Evolutionary conservation across 768 basidiomycete genomes (phyloP), one percentile per base, ranked within the genome.

Genomic region (Boletus sp.): DNA sequence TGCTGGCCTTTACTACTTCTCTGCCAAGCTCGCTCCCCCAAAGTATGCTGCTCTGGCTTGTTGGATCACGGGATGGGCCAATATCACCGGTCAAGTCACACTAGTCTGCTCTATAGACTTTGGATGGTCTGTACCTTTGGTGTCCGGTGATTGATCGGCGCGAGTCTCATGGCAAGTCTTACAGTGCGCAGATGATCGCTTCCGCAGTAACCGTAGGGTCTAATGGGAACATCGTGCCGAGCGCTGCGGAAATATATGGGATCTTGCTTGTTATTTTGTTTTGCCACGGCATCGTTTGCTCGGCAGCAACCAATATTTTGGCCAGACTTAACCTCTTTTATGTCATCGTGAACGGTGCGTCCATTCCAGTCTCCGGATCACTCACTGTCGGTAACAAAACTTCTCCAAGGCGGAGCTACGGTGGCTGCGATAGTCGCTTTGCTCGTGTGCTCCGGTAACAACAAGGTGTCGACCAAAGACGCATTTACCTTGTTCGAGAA

Each of bases 1-100:
- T 59, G 88, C 88, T 6, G 89, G 88, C 0, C 74, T 90, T 17
- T 90, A 90, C 67, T 90, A 89, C 68, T 90, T 89, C 70, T 86
- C 88, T 2, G 85, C 88, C 0, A 89, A 86, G 65, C 70, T 90
- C 46, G 88, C 89, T 3, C 85, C 86, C 1, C 77, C 78, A 9
- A 76, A 79, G 62, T 82, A 83, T 54, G 78, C 84, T 3, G 77
- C 86, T 7, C 71, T 90, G 50, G 83, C 85, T 2, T 83, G 85
- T 59, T 79, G 77, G 77, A 73, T 80, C 56, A 77, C 74, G 52
- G 83, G 85, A 5, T 88, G 86, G 86, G 85, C 87, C 12, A 89
- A 89, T 62, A 79, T 89, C 41, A 88, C 86, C 10, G 87, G 87
- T 24, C 87, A 86, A 71, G 74, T 85, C 14, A 78, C 85, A 1